Evolutionary conservation across 1,284 basidiomycete species (phyloP), one percentile per base, ranked within the genome.

Genomic region (Inonotus obliquus): DNA sequence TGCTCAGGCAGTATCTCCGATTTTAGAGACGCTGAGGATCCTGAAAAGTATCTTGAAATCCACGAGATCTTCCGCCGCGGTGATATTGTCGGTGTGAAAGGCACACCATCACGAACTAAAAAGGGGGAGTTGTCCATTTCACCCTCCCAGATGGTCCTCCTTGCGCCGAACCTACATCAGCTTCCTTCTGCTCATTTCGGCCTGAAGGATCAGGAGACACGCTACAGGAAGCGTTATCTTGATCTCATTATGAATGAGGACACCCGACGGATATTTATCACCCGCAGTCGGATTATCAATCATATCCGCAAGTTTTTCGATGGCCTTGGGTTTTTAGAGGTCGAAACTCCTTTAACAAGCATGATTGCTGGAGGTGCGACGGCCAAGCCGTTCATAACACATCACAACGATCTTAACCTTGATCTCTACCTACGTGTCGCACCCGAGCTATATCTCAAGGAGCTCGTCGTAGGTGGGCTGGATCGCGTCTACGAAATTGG

Each of bases 401-500:
- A 98, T 75, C 96, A 99, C 80, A 99, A 99, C 77, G 96, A 98
- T 74, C 89, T 99, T 67, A 84, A 94, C 76, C 86, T 99, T 69
- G 96, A 99, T 75, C 81, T 99, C n/a, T 98, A 91, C 83, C 91
- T 99, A 71, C 94, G 96, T 67, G 87, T 99, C 71, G 97, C 96
- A 1, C 97, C 97, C 10, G 96, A 99, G 76, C 83, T 99, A 19
- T 99, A 96, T 78, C 87, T 99, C 73, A 99, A 99, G 85, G 85
- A 98, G 76, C 90, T 99, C 64, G 87, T 97, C 62, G 97, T 99
- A 53, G 97, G 96, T 68, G 96, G 96, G 11, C 83, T 99, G 35
- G 96, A 99, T 77, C 89, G 96, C 54, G 96, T 99, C 10, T 99
- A 96, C 77, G 96, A 99, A 77, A 98, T 99, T 66, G 97, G 96